These are phyloP conservation scores for Eudorina sp. DNA, from an alignment of 139 green algal species.

Conservation along the genomic window DNA sequence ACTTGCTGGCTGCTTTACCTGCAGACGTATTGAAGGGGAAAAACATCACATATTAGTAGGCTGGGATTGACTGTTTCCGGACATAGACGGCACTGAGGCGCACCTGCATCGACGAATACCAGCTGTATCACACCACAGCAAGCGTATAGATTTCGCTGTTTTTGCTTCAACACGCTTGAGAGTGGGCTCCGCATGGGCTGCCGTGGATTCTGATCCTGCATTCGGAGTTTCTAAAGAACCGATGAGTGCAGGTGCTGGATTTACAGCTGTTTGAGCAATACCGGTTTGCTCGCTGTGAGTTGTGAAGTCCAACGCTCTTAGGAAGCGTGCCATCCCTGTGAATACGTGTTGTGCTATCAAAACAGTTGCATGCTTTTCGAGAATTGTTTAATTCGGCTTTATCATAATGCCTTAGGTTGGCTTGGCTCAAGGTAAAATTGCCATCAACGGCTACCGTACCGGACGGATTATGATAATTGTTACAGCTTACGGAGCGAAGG, in stretches of 20 bases:
- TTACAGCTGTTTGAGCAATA: background rate
- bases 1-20: no score
- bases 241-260: background rate
- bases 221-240: background rate
- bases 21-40: background rate
- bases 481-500: no score
- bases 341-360: no score
- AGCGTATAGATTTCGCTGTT: slow-evolving; percentile 4
- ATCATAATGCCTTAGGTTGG: no score
- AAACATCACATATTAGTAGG: background rate
- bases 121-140: slow-evolving; percentile 40
- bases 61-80: background rate
- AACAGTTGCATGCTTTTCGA: no score
- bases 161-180: background rate
- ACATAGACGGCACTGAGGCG: background rate
- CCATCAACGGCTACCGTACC: no score
- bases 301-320: background rate
- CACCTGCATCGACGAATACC: slow-evolving; percentile 40
- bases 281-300: background rate
- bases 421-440: no score
- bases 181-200: no score
- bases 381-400: no score
- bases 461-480: no score
- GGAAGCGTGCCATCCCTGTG: background rate
- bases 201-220: background rate